Evolutionary conservation across 306 rosid species (phyloP), one percentile per base, ranked within the genome.

Genomic region (Elaeagnus macrophylla): DNA sequence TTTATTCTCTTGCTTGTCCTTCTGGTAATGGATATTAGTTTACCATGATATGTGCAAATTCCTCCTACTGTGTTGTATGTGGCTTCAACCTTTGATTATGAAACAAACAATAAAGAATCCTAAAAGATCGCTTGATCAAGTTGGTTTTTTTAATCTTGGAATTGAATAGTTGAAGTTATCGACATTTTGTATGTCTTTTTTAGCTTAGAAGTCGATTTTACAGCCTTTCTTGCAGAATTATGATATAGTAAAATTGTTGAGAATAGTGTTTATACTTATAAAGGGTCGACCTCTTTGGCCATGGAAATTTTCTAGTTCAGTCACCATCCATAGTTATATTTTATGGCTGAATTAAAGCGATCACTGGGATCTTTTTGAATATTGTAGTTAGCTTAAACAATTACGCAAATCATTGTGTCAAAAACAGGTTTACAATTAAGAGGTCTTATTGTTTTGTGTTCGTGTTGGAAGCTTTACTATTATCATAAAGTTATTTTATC

Each of bases 201-300:
- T 10, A 44, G 39, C 51, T 19, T 45, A 6, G 41, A 16, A 13
- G 35, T 19, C 4, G 40, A 6, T 54, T 57, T 14, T 45, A 57
- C 49, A 18, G 38, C 16, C 12, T 7, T 6, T 6, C 14, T 32
- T 25, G 32, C 7, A 14, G n/a, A 20, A 51, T 12, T 51, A 7
- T 51, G 32, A 59, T 53, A 41, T 39, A 25, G 37, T 37, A 32
- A 49, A 50, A 56, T 47, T 19, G 7, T 17, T 52, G 65, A 46
- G 37, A 68, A 9, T 48, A 9, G 55, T 51, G 39, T 10, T 5
- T 20, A 51, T 15, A 7, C 13, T 8, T 20, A 11, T 10, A n/a
- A 11, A 2, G 7, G 37, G 9, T 51, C 1, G 0, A 10, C 16
- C 5, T 7, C 4, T 25, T 25, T 25, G 32, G 32, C 32, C 32